Conservation (phyloP, 164 flowering plant genomes). For the Amborella trichopoda region DNA sequence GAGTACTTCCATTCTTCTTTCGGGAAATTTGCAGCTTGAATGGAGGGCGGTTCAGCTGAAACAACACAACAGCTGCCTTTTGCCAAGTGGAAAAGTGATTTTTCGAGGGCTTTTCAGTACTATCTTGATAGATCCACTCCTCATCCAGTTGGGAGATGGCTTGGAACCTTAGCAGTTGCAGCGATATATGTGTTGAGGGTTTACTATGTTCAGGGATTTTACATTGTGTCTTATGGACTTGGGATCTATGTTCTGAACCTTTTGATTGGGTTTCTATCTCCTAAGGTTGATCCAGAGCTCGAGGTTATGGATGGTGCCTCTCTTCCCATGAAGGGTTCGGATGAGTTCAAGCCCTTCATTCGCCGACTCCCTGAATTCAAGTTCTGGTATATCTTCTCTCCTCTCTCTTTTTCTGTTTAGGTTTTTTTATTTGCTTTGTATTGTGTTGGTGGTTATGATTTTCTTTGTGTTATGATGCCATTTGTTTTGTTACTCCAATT, state of each 20-base stretch:
- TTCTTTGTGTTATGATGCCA: no score
- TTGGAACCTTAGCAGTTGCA: slow-evolving; percentile 51
- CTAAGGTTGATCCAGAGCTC: slow-evolving; percentile 73
- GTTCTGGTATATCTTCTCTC: slow-evolving; percentile 93
- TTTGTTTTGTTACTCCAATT: no score
- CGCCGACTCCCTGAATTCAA: slow-evolving; percentile 92
- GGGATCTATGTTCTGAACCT: slow-evolving; percentile 71
- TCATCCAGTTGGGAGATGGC: slow-evolving; percentile 55
- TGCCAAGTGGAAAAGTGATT: slow-evolving; percentile 53
- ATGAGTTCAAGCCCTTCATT: slow-evolving; percentile 79
- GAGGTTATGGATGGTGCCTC: slow-evolving; percentile 62
- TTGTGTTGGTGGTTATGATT: no score
- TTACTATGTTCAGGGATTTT: slow-evolving; percentile 65
- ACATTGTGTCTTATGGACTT: slow-evolving; percentile 63
- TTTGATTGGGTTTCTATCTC: slow-evolving; percentile 79
- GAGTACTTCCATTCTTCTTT: no score
- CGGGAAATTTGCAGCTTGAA: no score
- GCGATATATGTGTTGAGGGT: slow-evolving; percentile 48
- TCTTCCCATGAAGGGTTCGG: slow-evolving; percentile 69
- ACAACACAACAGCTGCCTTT: slow-evolving; percentile 28
- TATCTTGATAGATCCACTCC: slow-evolving; percentile 72
- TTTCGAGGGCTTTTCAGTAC: slow-evolving; percentile 53
- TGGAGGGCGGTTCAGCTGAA: slow-evolving; percentile 35
- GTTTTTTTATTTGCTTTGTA: no score
- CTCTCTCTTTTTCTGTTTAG: no score